phyloP scores from a whole-genome alignment of 352 stramenopile genomes.

The Globisporangium cederbergense region DNA sequence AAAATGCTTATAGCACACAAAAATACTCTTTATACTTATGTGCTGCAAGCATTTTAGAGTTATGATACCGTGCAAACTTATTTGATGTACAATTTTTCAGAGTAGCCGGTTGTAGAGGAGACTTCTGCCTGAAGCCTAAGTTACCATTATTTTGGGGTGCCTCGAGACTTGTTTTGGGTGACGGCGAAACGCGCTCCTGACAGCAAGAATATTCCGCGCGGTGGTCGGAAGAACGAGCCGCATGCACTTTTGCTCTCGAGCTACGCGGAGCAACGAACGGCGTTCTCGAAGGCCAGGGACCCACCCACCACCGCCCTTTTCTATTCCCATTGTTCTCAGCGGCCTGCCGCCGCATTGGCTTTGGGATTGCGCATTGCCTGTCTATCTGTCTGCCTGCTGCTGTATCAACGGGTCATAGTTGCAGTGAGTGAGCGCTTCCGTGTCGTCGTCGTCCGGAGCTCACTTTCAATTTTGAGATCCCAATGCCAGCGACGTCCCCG shows the following conservation, averaged over 20 bases:
- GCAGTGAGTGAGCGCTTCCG: background rate
- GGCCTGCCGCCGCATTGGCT: background rate
- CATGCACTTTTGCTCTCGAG: background rate
- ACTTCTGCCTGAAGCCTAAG: too few species aligned
- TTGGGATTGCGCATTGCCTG: constrained; percentile 4
- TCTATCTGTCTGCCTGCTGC: background rate
- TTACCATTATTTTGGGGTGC: constrained; percentile 6
- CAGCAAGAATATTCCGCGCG: constrained; percentile 3
- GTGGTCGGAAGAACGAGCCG: constrained; percentile 7
- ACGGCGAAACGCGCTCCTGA: too few species aligned
- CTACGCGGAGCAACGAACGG: background rate
- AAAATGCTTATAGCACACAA: too few species aligned
- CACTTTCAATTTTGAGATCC: constrained; percentile 14
- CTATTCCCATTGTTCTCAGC: background rate
- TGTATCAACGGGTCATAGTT: constrained; percentile 2
- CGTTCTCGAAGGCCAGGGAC: constrained; percentile 9
- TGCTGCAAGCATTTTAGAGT: too few species aligned
- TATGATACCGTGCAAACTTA: too few species aligned
- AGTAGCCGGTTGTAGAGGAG: too few species aligned
- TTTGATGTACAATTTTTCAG: too few species aligned
- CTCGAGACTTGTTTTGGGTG: too few species aligned
- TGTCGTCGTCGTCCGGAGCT: background rate
- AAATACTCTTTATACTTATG: too few species aligned
- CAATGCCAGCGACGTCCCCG: constrained; percentile 12
- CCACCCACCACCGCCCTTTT: background rate